These are phyloP conservation scores for Sugiyamaella floridensis DNA, from an alignment of 805 yeast genomes.

Conservation along the genomic window DNA sequence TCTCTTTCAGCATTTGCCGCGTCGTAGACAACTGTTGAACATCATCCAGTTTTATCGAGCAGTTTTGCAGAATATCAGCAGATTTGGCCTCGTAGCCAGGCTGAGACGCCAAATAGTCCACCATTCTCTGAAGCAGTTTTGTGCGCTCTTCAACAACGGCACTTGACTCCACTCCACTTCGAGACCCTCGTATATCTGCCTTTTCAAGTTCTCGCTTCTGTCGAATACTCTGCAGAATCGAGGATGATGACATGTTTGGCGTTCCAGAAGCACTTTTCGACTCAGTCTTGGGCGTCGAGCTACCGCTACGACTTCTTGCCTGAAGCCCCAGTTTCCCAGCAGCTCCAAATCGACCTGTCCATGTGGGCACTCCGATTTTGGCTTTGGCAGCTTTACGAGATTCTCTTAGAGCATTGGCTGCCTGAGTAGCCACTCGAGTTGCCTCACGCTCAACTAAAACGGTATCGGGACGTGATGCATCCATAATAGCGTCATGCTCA, in stretches of 20 bases:
- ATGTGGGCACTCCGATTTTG: slow-evolving; percentile 78
- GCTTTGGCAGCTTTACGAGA: slow-evolving; percentile 50
- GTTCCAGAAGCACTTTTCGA: slow-evolving; percentile 2
- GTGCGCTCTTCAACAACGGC: slow-evolving; percentile 12
- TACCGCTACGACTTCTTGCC: not conserved
- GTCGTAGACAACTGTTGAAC: slow-evolving; percentile 53
- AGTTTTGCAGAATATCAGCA: slow-evolving; percentile 38
- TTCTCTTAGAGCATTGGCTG: slow-evolving; percentile 48
- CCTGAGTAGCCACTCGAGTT: slow-evolving; percentile 50
- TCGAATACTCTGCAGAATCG: slow-evolving; percentile 45
- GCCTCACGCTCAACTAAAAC: slow-evolving; percentile 60
- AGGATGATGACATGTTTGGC: slow-evolving; percentile 32
- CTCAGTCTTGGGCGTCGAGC: not conserved
- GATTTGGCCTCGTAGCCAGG: slow-evolving; percentile 43
- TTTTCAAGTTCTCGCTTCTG: slow-evolving; percentile 36
- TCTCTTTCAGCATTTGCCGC: slow-evolving; percentile 59
- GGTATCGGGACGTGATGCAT: slow-evolving; percentile 46
- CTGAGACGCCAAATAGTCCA: slow-evolving; percentile 33
- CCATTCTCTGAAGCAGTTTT: slow-evolving; percentile 33
- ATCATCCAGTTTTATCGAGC: slow-evolving; percentile 36
- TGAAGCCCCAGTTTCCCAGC: slow-evolving; percentile 55
- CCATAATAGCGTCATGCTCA: slow-evolving; percentile 72
- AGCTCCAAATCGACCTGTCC: slow-evolving; percentile 89
- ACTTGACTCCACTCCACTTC: not conserved
- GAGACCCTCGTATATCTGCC: slow-evolving; percentile 5